Conservation (phyloP, 805 yeast species). For the Metschnikowia gruessii region DNA sequence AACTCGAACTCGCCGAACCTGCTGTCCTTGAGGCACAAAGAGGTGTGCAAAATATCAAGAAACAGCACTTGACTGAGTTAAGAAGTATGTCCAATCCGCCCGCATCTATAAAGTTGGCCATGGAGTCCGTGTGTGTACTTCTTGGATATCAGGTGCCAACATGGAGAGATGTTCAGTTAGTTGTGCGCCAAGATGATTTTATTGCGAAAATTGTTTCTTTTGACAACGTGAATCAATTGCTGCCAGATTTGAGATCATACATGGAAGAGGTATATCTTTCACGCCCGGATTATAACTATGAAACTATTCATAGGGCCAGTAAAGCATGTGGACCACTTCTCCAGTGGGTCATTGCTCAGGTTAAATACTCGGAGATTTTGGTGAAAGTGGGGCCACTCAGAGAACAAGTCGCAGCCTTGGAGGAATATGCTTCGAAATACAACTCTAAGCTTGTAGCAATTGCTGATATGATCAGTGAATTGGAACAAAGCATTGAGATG, state of each 20-base stretch:
- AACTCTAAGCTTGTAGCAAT: conserved; percentile 71
- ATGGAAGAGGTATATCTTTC: conserved; percentile 63
- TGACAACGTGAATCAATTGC: conserved; percentile 58
- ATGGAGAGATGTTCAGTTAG: conserved; percentile 83
- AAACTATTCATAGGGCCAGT: conserved; percentile 80
- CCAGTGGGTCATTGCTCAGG: conserved; percentile 87
- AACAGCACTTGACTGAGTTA: conserved; percentile 86
- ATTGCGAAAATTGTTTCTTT: conserved; percentile 77
- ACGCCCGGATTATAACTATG: conserved; percentile 62
- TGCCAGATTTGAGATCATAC: conserved; percentile 47
- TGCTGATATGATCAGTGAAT: conserved; percentile 74
- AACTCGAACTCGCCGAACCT: conserved; percentile 78
- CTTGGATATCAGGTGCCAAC: conserved; percentile 61
- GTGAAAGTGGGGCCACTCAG: conserved; percentile 72
- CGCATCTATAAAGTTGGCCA: conserved; percentile 72
- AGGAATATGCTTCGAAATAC: conserved; percentile 57
- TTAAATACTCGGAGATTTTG: conserved; percentile 68
- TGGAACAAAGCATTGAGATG: conserved; percentile 62
- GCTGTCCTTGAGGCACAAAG: conserved; percentile 77
- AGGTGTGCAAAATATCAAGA: conserved; percentile 90
- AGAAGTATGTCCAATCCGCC: conserved; percentile 92
- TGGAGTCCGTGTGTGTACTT: conserved; percentile 86
- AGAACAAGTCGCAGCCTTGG: conserved; percentile 59
- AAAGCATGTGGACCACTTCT: conserved; percentile 92
- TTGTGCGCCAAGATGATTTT: conserved; percentile 84